A percentile compares a stretch with the other conserved stretches of the same genome.
Evolutionary conservation across 2,329 filamentous ascomycete species (phyloP).

Genomic region (Pezicula neosporulosa): DNA sequence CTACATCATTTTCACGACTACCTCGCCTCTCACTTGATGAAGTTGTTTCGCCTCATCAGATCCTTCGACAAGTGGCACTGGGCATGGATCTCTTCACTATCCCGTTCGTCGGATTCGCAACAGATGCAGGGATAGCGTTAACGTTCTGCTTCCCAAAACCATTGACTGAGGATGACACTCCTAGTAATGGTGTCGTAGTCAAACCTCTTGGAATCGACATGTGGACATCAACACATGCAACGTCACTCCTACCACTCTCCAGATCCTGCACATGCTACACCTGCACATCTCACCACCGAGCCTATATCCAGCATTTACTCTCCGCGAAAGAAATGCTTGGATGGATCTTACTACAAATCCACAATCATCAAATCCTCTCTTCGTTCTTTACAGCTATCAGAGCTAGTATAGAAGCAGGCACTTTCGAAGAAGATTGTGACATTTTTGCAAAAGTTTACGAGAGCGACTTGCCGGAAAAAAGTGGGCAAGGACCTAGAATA

Average conservation of each 20-base stretch:
- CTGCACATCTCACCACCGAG: constrained; percentile 78
- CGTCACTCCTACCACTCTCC: constrained; percentile 59
- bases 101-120: constrained; percentile 69
- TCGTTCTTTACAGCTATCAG: constrained; percentile 73
- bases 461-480: constrained; percentile 66
- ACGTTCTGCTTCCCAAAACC: constrained; percentile 68
- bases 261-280: constrained; percentile 74
- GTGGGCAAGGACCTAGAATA: constrained; percentile 73
- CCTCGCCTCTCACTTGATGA: constrained; percentile 73
- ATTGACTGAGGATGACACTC: constrained; percentile 6
- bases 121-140: constrained; percentile 83
- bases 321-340: constrained; percentile 93
- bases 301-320: constrained; percentile 85
- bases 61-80: constrained; percentile 71
- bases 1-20: constrained; percentile 50
- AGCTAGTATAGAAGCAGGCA: constrained; percentile 50
- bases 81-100: constrained; percentile 80
- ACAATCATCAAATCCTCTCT: constrained; percentile 75
- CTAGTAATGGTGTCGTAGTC: constrained; percentile 13
- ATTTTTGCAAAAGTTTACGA: constrained; percentile 58
- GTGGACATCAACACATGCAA: constrained; percentile 62
- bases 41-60: constrained; percentile 67
- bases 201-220: constrained; percentile 72
- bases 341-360: constrained; percentile 88
- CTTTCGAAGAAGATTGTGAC: constrained; percentile 52